These are phyloP conservation scores for Diaporthe sp. DNA, from an alignment of 2,329 filamentous ascomycete species.

Conservation along the genomic window DNA sequence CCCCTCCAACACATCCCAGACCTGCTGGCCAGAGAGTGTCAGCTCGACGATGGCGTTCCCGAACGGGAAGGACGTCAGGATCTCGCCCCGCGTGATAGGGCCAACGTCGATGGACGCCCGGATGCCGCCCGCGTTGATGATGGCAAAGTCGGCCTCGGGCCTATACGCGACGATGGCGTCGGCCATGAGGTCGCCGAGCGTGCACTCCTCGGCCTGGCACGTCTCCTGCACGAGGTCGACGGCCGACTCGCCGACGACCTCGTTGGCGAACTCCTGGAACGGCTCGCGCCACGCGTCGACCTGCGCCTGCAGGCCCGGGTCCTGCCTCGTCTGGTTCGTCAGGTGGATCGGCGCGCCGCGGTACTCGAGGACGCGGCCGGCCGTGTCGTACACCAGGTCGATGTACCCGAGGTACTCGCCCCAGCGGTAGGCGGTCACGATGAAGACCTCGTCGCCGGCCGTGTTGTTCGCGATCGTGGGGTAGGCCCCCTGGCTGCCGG, in stretches of 20 bases:
- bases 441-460: constrained; percentile 76
- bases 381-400: constrained; percentile 72
- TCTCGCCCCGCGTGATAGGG: constrained; percentile 72
- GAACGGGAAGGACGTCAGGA: constrained; percentile 76
- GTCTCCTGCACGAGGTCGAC: constrained; percentile 70
- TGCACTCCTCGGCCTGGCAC: constrained; percentile 71
- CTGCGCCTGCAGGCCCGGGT: constrained; percentile 68
- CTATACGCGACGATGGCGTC: constrained; percentile 75
- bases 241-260: constrained; percentile 68
- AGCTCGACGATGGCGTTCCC: constrained; percentile 75
- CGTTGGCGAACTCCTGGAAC: constrained; percentile 70
- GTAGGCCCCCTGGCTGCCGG: constrained; percentile 70
- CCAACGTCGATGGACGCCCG: constrained; percentile 74
- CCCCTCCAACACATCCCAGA: constrained; percentile 72
- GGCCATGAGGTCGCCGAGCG: constrained; percentile 67
- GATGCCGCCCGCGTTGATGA: constrained; percentile 75
- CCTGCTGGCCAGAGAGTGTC: constrained; percentile 62
- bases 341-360: constrained; percentile 75
- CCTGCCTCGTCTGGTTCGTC: constrained; percentile 71
- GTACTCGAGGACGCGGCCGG: constrained; percentile 73
- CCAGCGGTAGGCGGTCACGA: constrained; percentile 78
- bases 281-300: constrained; percentile 71
- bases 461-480: constrained; percentile 73
- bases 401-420: constrained; percentile 78
- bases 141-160: constrained; percentile 64